Conservation (phyloP, 2,329 filamentous ascomycete genomes). For the Colletotrichum horii region DNA sequence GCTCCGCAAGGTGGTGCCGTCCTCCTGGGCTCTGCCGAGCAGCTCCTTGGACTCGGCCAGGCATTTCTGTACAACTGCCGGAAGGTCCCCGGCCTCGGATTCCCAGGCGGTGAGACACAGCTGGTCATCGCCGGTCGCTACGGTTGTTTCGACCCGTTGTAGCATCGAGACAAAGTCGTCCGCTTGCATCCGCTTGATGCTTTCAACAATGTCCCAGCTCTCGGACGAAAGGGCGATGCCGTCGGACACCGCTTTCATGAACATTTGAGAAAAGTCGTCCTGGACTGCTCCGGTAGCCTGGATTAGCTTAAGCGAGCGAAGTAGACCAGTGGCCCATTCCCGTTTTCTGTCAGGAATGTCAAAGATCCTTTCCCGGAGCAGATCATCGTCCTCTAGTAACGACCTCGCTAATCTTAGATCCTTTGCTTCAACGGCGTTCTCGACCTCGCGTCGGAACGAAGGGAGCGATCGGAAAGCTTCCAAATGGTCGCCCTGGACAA, state of each 20-base stretch:
- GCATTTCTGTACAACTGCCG: conserved; percentile 42
- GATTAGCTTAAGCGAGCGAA: conserved; percentile 55
- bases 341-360: conserved; percentile 33
- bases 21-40: conserved; percentile 45
- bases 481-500: conserved; percentile 64
- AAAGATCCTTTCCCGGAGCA: conserved; percentile 52
- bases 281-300: conserved; percentile 40
- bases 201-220: conserved; percentile 58
- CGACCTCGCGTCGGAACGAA: conserved; percentile 68
- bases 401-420: conserved; percentile 48
- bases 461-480: conserved; percentile 71
- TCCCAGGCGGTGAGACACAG: conserved; percentile 40
- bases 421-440: conserved; percentile 49
- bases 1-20: conserved; percentile 66
- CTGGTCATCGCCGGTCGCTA: conserved; percentile 39
- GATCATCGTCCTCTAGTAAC: conserved; percentile 65
- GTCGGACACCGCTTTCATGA: conserved; percentile 64
- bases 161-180: conserved; percentile 50
- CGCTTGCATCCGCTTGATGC: conserved; percentile 65
- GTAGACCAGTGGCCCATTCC: conserved; percentile 46
- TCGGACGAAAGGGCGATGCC: conserved; percentile 57
- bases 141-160: conserved; percentile 41
- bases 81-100: conserved; percentile 34
- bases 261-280: conserved; percentile 58
- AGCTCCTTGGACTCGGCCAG: conserved; percentile 53